Base-by-base conservation (phyloP, 2,329 filamentous ascomycete species). In the Penicillium corylophilum region DNA sequence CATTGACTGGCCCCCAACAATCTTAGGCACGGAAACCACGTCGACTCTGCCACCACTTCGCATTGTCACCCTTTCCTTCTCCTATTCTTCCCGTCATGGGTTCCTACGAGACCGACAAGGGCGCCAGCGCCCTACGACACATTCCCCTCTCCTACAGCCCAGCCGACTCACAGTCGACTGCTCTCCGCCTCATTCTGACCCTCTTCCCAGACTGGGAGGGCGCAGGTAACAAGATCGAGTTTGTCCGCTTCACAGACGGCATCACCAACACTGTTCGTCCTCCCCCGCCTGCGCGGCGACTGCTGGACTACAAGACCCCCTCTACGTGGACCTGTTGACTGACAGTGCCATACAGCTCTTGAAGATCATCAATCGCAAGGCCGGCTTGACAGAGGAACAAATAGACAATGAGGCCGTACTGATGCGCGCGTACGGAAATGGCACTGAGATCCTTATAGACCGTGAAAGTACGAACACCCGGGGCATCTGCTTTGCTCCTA, bases 361-460 rank as follows among this genome's bases (percentile, higher is more conserved):
- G 60, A 78, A 78, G 79, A 72, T 77, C 51, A 69, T 77, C 59
- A 77, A 76, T 60, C 70, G 72, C 62, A 72, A 71, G 50, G 79
- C 83, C 13, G 89, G 88, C 44, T 78, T 87, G 60, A 86, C 89
- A 45, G 82, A 88, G 63, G 84, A 91, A 47, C 82, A 91, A 64
- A 81, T 93, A 60, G 92, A 97, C 72, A 81, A 82, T 55, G 89
- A 95, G 60, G 89, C 94, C 29, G 84, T 97, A 61, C 80, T 99
- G 58, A 82, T 99, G 66, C 85, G 94, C 63, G 94, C 94, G 56
- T 99, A 96, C 73, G 94, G 94, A 63, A 87, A 94, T 71, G 90
- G 92, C 58, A 97, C 94, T 61, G 91, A 95, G 68, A 82, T 97
- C 48, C 82, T 99, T 63, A 99, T 99, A 74, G 94, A 99, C 76